Base-by-base conservation (phyloP, 2,329 filamentous ascomycete genomes). In the Rugonectria rugulosa region DNA sequence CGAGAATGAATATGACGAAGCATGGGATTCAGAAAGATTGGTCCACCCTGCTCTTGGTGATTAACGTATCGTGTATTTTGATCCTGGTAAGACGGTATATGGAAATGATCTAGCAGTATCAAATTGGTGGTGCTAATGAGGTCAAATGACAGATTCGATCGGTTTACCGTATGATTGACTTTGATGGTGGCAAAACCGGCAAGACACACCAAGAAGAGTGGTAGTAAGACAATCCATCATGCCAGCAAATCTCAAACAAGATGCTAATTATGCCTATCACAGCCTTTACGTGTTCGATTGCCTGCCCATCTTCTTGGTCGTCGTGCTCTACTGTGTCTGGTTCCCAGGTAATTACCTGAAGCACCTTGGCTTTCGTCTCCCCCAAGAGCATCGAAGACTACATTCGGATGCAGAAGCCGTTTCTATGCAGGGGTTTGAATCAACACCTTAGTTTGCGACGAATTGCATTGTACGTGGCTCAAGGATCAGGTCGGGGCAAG, bases 31-130 rank as follows among this genome's bases (percentile, higher is more conserved):
- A 19, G 1, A 53, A 48, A 19, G 34, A 56, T 2, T 66, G 63
- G 60, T 51, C 44, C 5, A 65, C 38, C 0, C 44, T 66, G 1
- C 38, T 64, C 3, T 42, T 52, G 3, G 50, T 57, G 1, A 49
- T 66, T 0, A 65, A 64, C 12, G 45, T 42, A 3, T 65, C 63
- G 0, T 66, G 63, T 8, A 19, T 56, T 3, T 53, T 66, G 8
- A 66, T 66, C 6, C 32, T 66, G 6, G 62, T 64, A 26, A 40
- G 62, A n/a, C n/a, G n/a, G n/a, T n/a, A n/a, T n/a, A n/a, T 24
- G 0, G 1, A 23, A 1, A 1, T 1, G 2, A 2, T 8, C n/a
- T 4, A 9, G 2, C 5, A n/a, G 6, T 19, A 9, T 7, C 2
- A 2, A 2, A 15, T 7, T 6, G 9, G 19, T 0, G 19, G 49